Base-by-base conservation (phyloP, 148 eudicot species). In the Vaccinium darrowii region DNA sequence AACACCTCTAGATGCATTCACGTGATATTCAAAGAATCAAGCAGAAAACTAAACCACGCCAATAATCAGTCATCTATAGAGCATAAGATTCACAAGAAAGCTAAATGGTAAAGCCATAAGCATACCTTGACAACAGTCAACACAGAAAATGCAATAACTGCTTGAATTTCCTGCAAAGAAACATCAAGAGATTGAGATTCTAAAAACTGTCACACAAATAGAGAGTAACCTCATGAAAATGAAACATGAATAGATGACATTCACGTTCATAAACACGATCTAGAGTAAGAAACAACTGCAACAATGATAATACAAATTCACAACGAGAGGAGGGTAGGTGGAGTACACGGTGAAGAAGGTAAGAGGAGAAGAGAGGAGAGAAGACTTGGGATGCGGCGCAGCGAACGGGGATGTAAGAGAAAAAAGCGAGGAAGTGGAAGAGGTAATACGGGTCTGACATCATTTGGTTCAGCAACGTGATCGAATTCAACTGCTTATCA, bases 341-440 rank as follows among this genome's bases (percentile, higher is more conserved):
- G 80, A 76, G 5, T 92, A 97, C 99, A 9, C 98, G 94, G 88
- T 91, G 94, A 63, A 95, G 93, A 77, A 97, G 94, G 76, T 86
- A 90, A 80, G 88, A 81, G 79, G 90, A 82, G 89, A 92, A 86
- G 52, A 81, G 78, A 80, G 93, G 90, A 69, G 94, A 89, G 89
- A 96, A 88, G 79, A 93, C 53, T 19, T 88, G 84, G 25, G 90
- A 73, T 76, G 98, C 91, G 57, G 99, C 88, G 84, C 91, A 78
- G 25, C 98, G 98, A 81, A 97, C 62, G 7, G 99, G 95, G 63
- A 97, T 87, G 86, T 95, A 97, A 67, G 98, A 93, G 93, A 97
- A 97, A 90, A 95, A 95, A 8, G 86, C 77, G 83, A 97, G 88
- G 85, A 92, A 91, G 83, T 97, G 97, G 85, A 94, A 86, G 76